Base-by-base conservation (phyloP, 768 basidiomycete genomes). In the Sarcodon sp. region DNA sequence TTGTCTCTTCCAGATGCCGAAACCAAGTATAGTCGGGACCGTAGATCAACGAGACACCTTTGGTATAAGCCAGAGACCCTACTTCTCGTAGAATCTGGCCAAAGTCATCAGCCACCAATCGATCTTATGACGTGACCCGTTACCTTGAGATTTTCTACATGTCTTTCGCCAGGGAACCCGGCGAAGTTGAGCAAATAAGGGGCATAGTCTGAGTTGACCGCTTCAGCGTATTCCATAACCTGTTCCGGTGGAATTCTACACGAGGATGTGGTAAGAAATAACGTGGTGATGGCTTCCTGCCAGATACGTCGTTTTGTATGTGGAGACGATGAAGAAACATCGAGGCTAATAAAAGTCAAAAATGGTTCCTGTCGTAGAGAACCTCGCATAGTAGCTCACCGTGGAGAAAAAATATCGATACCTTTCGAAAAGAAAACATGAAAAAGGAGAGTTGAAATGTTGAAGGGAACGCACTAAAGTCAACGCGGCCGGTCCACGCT, bases 391-490 rank as follows among this genome's bases (percentile, higher is more conserved):
- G 37, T 4, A 44, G 27, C 54, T 51, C 64, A 78, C 83, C 75
- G 69, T 16, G 87, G 87, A 12, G 84, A 87, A 59, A 88, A 88
- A 45, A 88, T 73, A 58, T 89, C 87, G 52, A 88, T 73, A 60
- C 83, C 83, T 86, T 33, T 37, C 27, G 46, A 16, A 41, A 41
- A 45, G 34, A 43, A 35, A 18, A 47, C 36, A 33, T 33, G 15
- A 32, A 37, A 15, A 13, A 41, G 18, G 35, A 33, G 34, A 34
- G 27, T 47, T 21, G 9, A 35, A 27, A 33, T 46, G 7, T 21
- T 8, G 11, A 35, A 18, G 7, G 8, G 47, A 1, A 69, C 80
- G 48, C 52, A 85, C 82, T 85, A 64, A 86, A 87, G 63, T 88
- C 85, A 35, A 88, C 70, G 21, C 87, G 74, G 21, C 72, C 69